Evolutionary conservation across 1,284 basidiomycete genomes (phyloP).

Genomic region (Sanghuangporus sanghuang): DNA sequence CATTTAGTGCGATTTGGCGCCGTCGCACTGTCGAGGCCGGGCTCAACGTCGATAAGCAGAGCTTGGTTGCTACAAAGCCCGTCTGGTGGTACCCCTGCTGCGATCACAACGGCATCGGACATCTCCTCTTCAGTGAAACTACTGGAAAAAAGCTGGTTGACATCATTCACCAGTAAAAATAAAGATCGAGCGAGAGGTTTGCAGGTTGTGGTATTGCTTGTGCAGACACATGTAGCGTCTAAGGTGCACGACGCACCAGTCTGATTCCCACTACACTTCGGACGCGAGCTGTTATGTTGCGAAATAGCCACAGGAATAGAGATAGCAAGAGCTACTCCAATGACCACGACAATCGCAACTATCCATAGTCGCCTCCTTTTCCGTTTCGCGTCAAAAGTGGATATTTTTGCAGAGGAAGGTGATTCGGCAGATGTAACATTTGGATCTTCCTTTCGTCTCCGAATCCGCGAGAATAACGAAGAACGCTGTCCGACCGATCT

Average conservation of each 20-base stretch:
- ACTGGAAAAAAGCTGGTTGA: slow-evolving; percentile 46
- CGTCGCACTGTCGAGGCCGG: slow-evolving; percentile 32
- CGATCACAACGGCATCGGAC: slow-evolving; percentile 44
- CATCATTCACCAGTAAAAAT: slow-evolving; percentile 39
- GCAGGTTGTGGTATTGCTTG: slow-evolving; percentile 40
- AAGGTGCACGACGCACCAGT: slow-evolving; percentile 50
- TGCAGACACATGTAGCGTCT: slow-evolving; percentile 59
- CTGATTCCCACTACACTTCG: slow-evolving; percentile 35
- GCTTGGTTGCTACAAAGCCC: slow-evolving; percentile 48
- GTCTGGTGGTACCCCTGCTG: slow-evolving; percentile 36
- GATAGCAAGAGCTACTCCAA: slow-evolving; percentile 33
- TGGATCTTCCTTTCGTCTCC: slow-evolving; percentile 2
- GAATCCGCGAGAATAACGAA: slow-evolving; percentile 5
- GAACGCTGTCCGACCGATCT: not conserved
- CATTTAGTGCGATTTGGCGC: slow-evolving; percentile 48
- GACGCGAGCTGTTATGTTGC: slow-evolving; percentile 23
- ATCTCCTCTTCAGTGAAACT: slow-evolving; percentile 41
- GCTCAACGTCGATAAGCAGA: slow-evolving; percentile 49
- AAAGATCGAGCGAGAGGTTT: slow-evolving; percentile 50
- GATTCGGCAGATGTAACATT: not conserved
- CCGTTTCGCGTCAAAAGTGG: slow-evolving; percentile 21
- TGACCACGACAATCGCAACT: slow-evolving; percentile 29
- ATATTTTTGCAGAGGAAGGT: not conserved
- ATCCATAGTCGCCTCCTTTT: slow-evolving; percentile 29
- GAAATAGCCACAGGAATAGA: slow-evolving; percentile 37